Conservation (phyloP, 495 filamentous ascomycete genomes). For the Cryomyces minteri region DNA sequence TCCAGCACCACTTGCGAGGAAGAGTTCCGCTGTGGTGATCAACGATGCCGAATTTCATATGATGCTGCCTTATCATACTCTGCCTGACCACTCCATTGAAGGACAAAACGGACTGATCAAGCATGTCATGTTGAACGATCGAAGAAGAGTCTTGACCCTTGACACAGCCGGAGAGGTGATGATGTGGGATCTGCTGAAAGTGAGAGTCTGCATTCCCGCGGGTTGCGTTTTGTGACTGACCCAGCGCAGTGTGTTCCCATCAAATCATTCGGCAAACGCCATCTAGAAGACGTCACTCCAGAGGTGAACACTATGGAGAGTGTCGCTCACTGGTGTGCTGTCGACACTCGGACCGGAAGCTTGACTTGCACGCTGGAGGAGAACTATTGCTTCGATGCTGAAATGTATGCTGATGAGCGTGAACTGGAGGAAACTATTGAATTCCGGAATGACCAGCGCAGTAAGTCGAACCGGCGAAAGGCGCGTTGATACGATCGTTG, state of each 20-base stretch:
- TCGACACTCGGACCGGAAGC: constrained; percentile 82
- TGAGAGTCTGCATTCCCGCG: constrained; percentile 16
- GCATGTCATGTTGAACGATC: constrained; percentile 77
- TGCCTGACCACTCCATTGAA: constrained; percentile 75
- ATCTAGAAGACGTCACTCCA: constrained; percentile 79
- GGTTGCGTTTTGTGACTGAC: background rate
- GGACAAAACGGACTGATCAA: constrained; percentile 93
- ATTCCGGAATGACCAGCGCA: constrained; percentile 86
- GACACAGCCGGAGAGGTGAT: constrained; percentile 95
- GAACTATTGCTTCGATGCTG: constrained; percentile 93
- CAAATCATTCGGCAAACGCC: constrained; percentile 73
- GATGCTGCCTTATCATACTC: background rate
- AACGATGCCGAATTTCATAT: constrained; percentile 22
- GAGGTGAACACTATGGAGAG: constrained; percentile 78
- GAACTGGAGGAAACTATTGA: constrained; percentile 50
- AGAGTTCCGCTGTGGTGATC: constrained; percentile 34
- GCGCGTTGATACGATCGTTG: background rate
- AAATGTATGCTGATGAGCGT: constrained; percentile 87
- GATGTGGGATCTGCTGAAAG: constrained; percentile 82
- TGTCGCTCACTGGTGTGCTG: constrained; percentile 85
- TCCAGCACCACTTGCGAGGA: constrained; percentile 11
- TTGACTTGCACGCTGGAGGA: constrained; percentile 82
- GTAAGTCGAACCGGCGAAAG: constrained; percentile 29
- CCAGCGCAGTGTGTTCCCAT: constrained; percentile 55
- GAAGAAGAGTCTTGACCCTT: constrained; percentile 71